Percentiles rank a stretch among this genome's conserved stretches.
Evolutionary conservation across 495 filamentous ascomycete genomes (phyloP).

Genomic region (Cairneyella variabilis): DNA sequence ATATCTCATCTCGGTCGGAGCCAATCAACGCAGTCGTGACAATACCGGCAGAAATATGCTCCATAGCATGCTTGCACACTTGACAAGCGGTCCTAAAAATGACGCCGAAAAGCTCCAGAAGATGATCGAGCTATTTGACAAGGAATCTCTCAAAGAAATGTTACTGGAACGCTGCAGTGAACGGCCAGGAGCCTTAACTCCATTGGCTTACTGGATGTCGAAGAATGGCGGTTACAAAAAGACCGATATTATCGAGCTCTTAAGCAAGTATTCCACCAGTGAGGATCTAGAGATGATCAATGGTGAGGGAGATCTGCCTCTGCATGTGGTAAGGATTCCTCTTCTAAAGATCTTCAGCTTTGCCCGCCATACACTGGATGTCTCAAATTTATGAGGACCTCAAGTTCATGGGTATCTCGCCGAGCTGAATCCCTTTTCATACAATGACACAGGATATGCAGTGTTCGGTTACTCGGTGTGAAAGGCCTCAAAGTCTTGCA

Average conservation of each 20-base stretch:
- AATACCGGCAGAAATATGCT: conserved; percentile 16
- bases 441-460: too few relatives aligned
- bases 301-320: conserved; percentile 60
- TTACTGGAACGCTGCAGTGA: conserved; percentile 40
- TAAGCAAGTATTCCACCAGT: conserved; percentile 49
- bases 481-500: too few relatives aligned
- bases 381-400: too few relatives aligned
- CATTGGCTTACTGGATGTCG: conserved; percentile 33
- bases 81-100: not conserved
- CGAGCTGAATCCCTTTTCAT: too few relatives aligned
- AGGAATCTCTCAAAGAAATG: conserved; percentile 31
- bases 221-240: conserved; percentile 29
- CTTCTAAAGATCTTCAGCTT: too few relatives aligned
- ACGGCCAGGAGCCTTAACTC: conserved; percentile 43
- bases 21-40: conserved; percentile 46
- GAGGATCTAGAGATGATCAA: conserved; percentile 59
- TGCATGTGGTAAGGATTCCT: conserved; percentile 49
- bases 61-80: conserved; percentile 12
- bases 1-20: conserved; percentile 58
- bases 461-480: too few relatives aligned
- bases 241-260: conserved; percentile 30
- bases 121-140: conserved; percentile 20
- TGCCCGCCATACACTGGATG: too few relatives aligned
- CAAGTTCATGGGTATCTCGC: too few relatives aligned
- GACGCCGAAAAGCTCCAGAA: conserved; percentile 4